A percentile compares a stretch with the other conserved stretches of the same genome.
Conservation (phyloP, 768 basidiomycete genomes). For the Lactarius psammicola region DNA sequence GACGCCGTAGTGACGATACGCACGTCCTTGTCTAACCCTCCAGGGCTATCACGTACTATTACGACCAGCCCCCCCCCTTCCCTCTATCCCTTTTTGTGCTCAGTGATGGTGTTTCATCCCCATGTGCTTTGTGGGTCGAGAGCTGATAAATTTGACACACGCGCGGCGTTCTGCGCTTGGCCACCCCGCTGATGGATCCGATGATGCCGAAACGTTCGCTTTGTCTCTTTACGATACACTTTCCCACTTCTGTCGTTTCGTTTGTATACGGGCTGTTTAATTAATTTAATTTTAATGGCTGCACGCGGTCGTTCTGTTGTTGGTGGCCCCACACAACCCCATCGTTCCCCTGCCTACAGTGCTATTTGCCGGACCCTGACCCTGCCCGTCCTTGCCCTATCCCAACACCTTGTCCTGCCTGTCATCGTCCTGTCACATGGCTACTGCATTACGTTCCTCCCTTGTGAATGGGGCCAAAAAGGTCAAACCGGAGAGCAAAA, state of each 20-base stretch:
- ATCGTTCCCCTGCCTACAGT: background rate
- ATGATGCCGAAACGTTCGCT: background rate
- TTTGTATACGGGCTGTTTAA: conserved; percentile 18
- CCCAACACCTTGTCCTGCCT: background rate
- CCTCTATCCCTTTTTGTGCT: background rate
- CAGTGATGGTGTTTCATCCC: background rate
- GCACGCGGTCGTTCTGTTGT: background rate
- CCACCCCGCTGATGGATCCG: background rate
- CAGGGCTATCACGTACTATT: background rate
- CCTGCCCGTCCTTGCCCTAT: background rate
- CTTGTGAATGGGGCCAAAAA: background rate
- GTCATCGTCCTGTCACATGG: background rate
- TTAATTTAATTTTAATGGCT: conserved; percentile 1
- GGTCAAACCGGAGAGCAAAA: background rate
- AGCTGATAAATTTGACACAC: background rate
- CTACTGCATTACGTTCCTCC: background rate
- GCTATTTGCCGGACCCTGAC: background rate
- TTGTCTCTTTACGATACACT: background rate
- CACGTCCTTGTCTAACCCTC: background rate
- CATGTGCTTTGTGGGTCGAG: background rate
- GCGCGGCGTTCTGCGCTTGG: background rate
- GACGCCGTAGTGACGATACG: background rate
- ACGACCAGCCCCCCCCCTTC: background rate
- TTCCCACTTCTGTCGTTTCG: conserved; percentile 16
- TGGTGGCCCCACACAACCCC: background rate